phyloP scores from a whole-genome alignment of 1,139 yeast species.

The Geotrichum candidum region DNA sequence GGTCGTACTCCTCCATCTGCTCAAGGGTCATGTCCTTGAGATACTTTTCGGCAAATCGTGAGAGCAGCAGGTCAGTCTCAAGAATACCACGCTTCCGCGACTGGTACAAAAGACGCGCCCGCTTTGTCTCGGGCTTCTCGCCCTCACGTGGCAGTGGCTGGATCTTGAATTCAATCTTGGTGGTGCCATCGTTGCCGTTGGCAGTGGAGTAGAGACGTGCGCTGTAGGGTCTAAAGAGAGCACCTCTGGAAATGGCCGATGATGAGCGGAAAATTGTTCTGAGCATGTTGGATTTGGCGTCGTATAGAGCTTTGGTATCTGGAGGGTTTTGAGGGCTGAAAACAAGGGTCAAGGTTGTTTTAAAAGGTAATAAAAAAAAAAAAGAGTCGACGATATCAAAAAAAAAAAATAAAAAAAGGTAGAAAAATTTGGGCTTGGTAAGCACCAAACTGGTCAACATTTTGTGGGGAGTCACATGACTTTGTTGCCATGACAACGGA shows the following conservation, averaged over 20 bases:
- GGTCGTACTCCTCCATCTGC: constrained; percentile 80
- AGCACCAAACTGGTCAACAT: no score
- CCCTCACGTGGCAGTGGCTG: constrained; percentile 69
- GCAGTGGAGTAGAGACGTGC: neutral
- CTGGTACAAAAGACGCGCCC: constrained; percentile 85
- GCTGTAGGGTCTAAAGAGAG: neutral
- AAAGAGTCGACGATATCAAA: neutral
- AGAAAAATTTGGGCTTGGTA: no score
- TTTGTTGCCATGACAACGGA: neutral
- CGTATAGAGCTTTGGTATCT: no score
- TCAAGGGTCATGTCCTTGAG: constrained; percentile 53
- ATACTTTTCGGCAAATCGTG: constrained; percentile 77
- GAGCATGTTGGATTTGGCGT: neutral
- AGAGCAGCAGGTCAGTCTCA: constrained; percentile 81
- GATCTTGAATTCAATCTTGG: constrained; percentile 40
- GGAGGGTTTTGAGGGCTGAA: neutral
- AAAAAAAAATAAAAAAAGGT: neutral
- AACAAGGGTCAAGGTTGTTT: neutral
- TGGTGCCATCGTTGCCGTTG: neutral
- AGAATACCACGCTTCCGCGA: constrained; percentile 92
- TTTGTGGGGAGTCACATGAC: neutral
- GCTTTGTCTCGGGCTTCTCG: constrained; percentile 68
- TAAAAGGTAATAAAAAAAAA: no score
- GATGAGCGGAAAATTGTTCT: neutral
- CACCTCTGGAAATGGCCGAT: neutral